A percentile compares a stretch with the other conserved stretches of the same genome.
These are phyloP conservation scores for Astrothelium subdiscretum DNA, from an alignment of 495 filamentous ascomycete genomes.

Conservation along the genomic window DNA sequence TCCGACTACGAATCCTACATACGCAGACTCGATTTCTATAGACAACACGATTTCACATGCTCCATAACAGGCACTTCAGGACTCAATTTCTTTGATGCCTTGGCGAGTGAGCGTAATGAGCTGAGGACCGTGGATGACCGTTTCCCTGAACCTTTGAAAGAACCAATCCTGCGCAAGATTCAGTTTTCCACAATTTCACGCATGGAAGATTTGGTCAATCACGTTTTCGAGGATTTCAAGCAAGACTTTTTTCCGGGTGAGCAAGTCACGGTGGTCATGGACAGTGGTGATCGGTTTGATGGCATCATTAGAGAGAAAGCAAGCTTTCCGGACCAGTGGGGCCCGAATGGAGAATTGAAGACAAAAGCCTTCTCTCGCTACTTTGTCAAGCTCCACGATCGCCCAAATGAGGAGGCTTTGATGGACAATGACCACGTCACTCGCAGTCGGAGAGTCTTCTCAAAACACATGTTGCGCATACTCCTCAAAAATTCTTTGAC, in stretches of 20 bases:
- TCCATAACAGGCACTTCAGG: slow-evolving; percentile 90
- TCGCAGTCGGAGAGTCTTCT: slow-evolving; percentile 86
- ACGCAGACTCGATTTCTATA: slow-evolving; percentile 37
- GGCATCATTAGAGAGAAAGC: slow-evolving; percentile 82
- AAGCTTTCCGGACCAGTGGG: slow-evolving; percentile 51
- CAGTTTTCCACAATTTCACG: slow-evolving; percentile 86
- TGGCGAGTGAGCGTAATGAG: slow-evolving; percentile 81
- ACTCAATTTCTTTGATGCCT: slow-evolving; percentile 85
- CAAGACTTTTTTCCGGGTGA: slow-evolving; percentile 91
- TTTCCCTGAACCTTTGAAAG: slow-evolving; percentile 85
- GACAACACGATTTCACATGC: slow-evolving; percentile 77
- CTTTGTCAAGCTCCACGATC: slow-evolving; percentile 60
- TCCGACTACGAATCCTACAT: slow-evolving; percentile 81
- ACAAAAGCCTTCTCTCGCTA: slow-evolving; percentile 62
- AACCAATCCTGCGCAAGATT: slow-evolving; percentile 76
- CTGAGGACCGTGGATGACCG: slow-evolving; percentile 79
- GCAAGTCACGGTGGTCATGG: slow-evolving; percentile 59
- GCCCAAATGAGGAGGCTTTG: slow-evolving; percentile 60
- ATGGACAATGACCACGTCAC: slow-evolving; percentile 73
- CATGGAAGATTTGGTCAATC: slow-evolving; percentile 75
- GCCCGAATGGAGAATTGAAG: slow-evolving; percentile 54
- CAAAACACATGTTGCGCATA: slow-evolving; percentile 83
- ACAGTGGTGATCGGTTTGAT: slow-evolving; percentile 57
- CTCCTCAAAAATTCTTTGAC: slow-evolving; percentile 93
- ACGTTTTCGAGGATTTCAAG: slow-evolving; percentile 74